These are phyloP conservation scores for Jatropha curcas DNA, from an alignment of 345 rosid species.

Conservation along the genomic window DNA sequence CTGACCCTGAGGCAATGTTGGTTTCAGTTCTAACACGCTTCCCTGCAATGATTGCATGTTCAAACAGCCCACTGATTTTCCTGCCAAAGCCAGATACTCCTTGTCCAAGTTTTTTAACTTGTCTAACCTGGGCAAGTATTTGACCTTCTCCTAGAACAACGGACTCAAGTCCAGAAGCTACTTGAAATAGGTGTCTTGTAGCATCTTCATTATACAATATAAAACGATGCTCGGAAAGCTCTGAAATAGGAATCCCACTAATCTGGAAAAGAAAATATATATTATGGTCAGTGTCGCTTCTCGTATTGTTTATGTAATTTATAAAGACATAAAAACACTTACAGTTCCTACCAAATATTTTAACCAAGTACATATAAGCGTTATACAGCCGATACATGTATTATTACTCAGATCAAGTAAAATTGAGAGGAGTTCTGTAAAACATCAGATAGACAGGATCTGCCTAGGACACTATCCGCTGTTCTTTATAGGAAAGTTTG, in stretches of 20 bases:
- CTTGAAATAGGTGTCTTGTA: conserved; percentile 26
- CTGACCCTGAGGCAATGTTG: conserved; percentile 26
- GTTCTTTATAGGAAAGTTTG: not conserved
- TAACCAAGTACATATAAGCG: not conserved
- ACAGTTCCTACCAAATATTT: not conserved
- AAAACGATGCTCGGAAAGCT: conserved; percentile 26
- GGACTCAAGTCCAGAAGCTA: conserved; percentile 29
- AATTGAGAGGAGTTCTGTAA: not conserved
- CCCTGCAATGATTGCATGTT: conserved; percentile 30
- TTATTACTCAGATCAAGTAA: not conserved
- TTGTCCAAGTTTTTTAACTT: conserved; percentile 30
- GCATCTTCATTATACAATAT: conserved; percentile 24
- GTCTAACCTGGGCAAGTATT: conserved; percentile 32
- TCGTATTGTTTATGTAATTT: too few species aligned
- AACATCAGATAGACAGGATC: not conserved
- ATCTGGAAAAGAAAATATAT: conserved; percentile 15
- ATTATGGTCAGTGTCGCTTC: not conserved
- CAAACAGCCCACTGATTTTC: conserved; percentile 29
- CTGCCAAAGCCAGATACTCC: conserved; percentile 26
- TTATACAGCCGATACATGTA: not conserved
- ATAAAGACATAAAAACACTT: not conserved
- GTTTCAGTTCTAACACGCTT: conserved; percentile 30
- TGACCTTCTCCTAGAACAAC: conserved; percentile 32
- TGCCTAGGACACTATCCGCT: not conserved
- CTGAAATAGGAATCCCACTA: conserved; percentile 25